phyloP scores from a whole-genome alignment of 257 asterid genomes.

The Orobanche coerulescens region DNA sequence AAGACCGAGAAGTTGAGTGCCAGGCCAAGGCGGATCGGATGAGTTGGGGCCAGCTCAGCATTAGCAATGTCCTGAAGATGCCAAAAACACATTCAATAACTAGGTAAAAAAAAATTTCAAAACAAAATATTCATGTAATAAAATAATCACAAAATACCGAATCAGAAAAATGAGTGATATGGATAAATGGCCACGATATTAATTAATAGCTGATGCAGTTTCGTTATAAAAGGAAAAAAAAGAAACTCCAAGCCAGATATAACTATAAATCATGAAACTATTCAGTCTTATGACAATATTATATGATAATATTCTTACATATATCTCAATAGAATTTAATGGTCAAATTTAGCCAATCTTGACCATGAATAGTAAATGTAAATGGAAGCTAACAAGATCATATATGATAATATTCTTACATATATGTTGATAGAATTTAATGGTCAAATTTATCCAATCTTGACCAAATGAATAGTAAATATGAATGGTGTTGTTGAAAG shows the following conservation, averaged over 20 bases:
- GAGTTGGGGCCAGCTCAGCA: conserved; percentile 76
- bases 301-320: no score
- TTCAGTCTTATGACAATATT: no score
- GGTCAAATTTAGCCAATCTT: no score
- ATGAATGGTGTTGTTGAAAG: no score
- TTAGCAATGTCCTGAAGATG: conserved; percentile 63
- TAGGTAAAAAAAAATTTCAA: not conserved
- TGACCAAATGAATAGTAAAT: no score
- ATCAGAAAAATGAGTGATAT: not conserved
- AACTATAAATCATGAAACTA: no score
- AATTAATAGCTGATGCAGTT: not conserved
- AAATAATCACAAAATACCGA: conserved; percentile 2
- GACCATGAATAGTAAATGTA: no score
- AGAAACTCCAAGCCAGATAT: conserved; percentile 1
- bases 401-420: no score
- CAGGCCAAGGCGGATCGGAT: conserved; percentile 77
- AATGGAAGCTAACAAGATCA: no score
- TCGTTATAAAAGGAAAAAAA: not conserved
- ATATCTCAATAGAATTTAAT: no score
- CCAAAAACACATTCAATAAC: not conserved
- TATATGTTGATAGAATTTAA: no score
- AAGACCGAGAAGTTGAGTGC: conserved; percentile 90
- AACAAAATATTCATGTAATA: not conserved
- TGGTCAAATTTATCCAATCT: no score
- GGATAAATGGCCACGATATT: not conserved